Conservation (phyloP, 805 yeast genomes). For the Ogataea paradorogensis region DNA sequence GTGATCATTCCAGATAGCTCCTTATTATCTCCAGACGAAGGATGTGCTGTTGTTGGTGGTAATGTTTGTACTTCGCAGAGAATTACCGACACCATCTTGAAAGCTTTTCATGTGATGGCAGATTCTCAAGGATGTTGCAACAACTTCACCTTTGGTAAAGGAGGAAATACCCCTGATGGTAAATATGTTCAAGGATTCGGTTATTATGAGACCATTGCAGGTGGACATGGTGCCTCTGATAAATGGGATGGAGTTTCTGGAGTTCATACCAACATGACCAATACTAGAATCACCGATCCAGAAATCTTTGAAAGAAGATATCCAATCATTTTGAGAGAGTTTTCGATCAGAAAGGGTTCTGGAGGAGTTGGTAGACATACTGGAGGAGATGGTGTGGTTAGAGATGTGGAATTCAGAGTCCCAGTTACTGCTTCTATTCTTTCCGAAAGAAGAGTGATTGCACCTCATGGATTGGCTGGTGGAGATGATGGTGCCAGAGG, state of each 20-base stretch:
- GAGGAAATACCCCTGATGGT: conserved; percentile 54
- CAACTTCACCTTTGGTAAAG: conserved; percentile 87
- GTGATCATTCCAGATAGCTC: conserved; percentile 62
- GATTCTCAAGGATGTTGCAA: conserved; percentile 97
- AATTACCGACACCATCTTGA: conserved; percentile 82
- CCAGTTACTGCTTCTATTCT: conserved; percentile 75
- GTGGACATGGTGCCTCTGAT: conserved; percentile 88
- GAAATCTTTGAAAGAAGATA: conserved; percentile 86
- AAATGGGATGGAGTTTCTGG: conserved; percentile 84
- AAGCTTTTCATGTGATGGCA: conserved; percentile 86
- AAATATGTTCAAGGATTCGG: conserved; percentile 69
- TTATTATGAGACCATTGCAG: conserved; percentile 91
- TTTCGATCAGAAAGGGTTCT: conserved; percentile 63
- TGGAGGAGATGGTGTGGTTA: conserved; percentile 85
- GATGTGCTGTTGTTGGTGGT: conserved; percentile 93
- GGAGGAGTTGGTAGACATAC: conserved; percentile 73
- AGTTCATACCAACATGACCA: conserved; percentile 94
- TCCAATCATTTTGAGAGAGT: conserved; percentile 75
- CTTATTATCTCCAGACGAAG: conserved; percentile 69
- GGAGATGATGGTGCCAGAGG: conserved; percentile 80
- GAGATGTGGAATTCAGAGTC: conserved; percentile 78
- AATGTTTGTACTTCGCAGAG: conserved; percentile 95
- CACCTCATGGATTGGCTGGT: conserved; percentile 86
- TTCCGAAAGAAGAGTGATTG: conserved; percentile 79
- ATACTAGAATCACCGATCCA: conserved; percentile 88